These are phyloP conservation scores for Crithidia expoeki DNA, from an alignment of 208 protist genomes.

Conservation along the genomic window DNA sequence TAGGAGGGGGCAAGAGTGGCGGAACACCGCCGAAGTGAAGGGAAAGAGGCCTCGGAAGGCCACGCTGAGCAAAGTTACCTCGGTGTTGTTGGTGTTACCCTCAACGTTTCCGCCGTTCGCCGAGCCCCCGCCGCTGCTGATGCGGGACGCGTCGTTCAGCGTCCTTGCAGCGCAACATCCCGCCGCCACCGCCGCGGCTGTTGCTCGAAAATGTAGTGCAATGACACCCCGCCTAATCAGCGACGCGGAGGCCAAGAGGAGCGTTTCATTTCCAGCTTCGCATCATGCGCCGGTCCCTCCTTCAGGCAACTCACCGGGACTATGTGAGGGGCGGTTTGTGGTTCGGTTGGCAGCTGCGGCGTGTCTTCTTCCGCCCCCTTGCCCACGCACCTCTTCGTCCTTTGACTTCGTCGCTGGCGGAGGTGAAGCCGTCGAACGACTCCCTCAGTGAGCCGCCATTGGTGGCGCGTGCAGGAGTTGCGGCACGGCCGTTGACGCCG, in stretches of 20 bases:
- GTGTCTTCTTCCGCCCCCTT: background rate
- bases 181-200: background rate
- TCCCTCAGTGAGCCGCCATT: background rate
- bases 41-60: too few relatives aligned
- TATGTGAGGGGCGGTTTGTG: background rate
- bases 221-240: background rate
- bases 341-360: conserved; percentile 3
- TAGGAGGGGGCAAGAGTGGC: too few relatives aligned
- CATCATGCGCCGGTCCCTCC: too few relatives aligned
- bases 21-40: too few relatives aligned
- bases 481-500: background rate
- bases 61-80: too few relatives aligned
- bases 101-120: background rate
- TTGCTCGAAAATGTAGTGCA: too few relatives aligned
- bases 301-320: too few relatives aligned
- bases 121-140: background rate
- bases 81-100: too few relatives aligned
- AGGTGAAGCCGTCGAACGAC: background rate
- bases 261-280: too few relatives aligned
- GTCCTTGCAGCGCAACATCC: conserved; percentile 1
- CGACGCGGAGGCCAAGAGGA: background rate
- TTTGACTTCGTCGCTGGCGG: background rate
- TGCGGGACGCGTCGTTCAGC: conserved; percentile 19
- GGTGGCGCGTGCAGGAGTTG: background rate
- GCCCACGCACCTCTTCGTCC: background rate